A percentile compares a stretch with the other conserved stretches of the same genome.
phyloP scores from a whole-genome alignment of 345 rosid species.

The Syzygium oleosum region DNA sequence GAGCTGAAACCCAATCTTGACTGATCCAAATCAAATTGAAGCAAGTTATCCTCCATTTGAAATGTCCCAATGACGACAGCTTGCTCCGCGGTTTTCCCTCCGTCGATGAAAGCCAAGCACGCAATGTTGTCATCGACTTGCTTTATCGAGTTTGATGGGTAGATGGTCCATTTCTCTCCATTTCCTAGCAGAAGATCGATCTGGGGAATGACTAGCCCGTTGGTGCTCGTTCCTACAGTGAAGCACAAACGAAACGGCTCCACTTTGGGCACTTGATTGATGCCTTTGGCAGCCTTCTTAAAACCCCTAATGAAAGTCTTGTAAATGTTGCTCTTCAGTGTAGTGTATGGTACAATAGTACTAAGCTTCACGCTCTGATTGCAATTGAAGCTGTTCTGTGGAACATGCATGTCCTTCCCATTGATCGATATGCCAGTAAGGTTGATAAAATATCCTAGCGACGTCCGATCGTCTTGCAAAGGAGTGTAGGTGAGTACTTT shows the following conservation, averaged over 20 bases:
- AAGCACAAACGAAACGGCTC: background rate
- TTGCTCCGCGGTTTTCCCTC: background rate
- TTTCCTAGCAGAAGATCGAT: background rate
- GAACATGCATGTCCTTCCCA: background rate
- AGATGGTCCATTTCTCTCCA: background rate
- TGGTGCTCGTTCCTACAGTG: background rate
- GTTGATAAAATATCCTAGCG: background rate
- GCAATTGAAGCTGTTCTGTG: background rate
- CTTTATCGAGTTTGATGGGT: background rate
- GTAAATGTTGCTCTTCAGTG: background rate
- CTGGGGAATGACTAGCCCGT: background rate
- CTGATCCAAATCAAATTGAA: conserved; percentile 16
- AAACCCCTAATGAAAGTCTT: background rate
- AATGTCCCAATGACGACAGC: conserved; percentile 18
- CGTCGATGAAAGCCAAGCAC: background rate
- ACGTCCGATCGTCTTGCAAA: background rate
- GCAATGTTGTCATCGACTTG: background rate
- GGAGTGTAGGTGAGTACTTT: background rate
- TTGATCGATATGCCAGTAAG: background rate
- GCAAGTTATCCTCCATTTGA: conserved; percentile 15
- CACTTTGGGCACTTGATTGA: background rate
- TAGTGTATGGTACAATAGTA: background rate
- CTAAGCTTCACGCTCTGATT: background rate
- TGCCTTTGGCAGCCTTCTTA: background rate
- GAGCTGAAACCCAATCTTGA: conserved; percentile 21